Evolutionary conservation across 2,329 filamentous ascomycete species (phyloP), one percentile per base, ranked within the genome.

Genomic region (Sphaceloma murrayae): DNA sequence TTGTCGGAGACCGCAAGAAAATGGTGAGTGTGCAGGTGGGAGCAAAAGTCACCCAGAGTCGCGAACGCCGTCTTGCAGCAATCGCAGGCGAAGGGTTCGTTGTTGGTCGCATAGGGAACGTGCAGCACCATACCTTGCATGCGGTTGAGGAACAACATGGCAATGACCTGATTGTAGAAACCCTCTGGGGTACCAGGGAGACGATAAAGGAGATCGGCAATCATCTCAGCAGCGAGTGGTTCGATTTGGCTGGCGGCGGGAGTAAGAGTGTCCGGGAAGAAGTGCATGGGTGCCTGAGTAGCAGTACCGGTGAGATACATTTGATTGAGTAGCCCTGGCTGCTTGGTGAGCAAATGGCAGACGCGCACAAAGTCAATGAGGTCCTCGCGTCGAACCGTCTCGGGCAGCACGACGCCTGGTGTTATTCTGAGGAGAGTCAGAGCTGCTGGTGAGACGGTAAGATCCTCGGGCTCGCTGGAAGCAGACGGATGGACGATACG

Each of bases 51-150:
- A 14, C 19, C 22, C 13, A 40, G 24, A 26, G 22, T 14, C 13
- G 13, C n/a, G 36, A 27, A 24, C 2, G 22, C 36, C 17, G 16
- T 30, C 2, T 13, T 14, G 24, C 36, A 40, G 16, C 4, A 22
- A 11, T 40, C 36, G 24, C 36, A 40, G 14, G 36, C 36, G 22
- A 40, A 40, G 4, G 36, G 36, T 5, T 16, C 9, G 24, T 19
- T n/a, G n/a, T n/a, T 11, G 6, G 36, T 40, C 24, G 6, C 24
- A 16, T 40, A 40, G n/a, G 36, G 36, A 4, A 40, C 36, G 5
- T 30, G 5, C 10, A 40, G 36, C 13, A 17, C 13, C n/a, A 27
- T 19, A 4, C 36, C 36, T 17, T 40, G 22, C 16, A 3, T 6
- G 9, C 7, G 7, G 36, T 27, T 11, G 4, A 40, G 36, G n/a